phyloP scores from a whole-genome alignment of 441 rosid genomes.

The Erodium moschatum region DNA sequence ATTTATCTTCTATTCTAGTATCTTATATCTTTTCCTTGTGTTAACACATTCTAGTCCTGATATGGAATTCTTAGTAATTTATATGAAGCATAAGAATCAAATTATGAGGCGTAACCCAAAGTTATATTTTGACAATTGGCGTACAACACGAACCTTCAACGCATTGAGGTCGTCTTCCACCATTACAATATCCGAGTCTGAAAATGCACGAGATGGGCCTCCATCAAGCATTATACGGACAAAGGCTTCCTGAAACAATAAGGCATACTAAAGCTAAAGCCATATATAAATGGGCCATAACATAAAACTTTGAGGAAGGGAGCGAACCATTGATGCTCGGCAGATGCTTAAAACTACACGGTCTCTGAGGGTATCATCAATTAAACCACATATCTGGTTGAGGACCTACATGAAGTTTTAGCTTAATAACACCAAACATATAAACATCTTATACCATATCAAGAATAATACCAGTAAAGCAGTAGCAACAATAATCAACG shows the following conservation, averaged over 20 bases:
- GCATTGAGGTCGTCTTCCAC: conserved; percentile 76
- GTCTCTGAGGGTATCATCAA: conserved; percentile 74
- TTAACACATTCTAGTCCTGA: conserved; percentile 1
- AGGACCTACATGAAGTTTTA: conserved; percentile 53
- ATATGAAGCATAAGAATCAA: background rate
- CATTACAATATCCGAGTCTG: conserved; percentile 63
- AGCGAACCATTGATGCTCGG: conserved; percentile 56
- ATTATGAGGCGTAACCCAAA: background rate
- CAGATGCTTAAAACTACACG: conserved; percentile 71
- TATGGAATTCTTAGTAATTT: background rate
- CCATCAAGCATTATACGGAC: conserved; percentile 88
- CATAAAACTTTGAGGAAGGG: conserved; percentile 13
- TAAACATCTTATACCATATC: background rate
- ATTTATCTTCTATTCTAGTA: background rate
- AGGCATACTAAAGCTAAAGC: conserved; percentile 18
- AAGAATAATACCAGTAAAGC: background rate
- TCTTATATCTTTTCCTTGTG: background rate
- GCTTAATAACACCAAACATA: conserved; percentile 19
- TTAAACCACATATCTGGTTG: conserved; percentile 61
- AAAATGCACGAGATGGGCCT: conserved; percentile 89
- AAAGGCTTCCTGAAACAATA: conserved; percentile 55
- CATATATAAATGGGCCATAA: conserved; percentile 7
- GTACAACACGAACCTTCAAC: conserved; percentile 48
- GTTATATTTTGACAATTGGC: background rate
- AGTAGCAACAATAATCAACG: background rate